Base-by-base conservation (phyloP, 345 rosid species). In the Capsella bursapastoris region DNA sequence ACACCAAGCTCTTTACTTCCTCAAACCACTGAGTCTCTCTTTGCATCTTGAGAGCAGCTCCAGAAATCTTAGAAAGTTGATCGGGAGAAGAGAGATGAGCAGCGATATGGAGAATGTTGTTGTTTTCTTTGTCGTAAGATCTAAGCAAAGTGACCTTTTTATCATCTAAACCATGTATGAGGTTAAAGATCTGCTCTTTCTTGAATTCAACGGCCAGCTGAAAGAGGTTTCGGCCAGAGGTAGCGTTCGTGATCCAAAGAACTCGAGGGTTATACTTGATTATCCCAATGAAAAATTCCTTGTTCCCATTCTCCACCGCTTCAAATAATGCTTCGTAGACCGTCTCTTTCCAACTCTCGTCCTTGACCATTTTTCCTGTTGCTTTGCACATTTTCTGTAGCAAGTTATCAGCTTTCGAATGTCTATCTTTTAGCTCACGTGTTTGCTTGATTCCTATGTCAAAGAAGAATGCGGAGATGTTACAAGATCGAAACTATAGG, bases 1-100 rank as follows among this genome's bases (percentile, higher is more conserved):
- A 18, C 2, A 73, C 56, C 32, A 73, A 29, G 3, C 56, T 73
- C 18, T 53, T 18, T 45, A 73, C 64, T 73, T 64, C 64, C 55
- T 16, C 3, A 52, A 6, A 63, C 77, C 77, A 72, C 4, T 38
- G 70, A 41, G 3, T 3, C 13, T 72, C 70, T 55, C 70, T 29
- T 53, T 72, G 77, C 44, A 72, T 52, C 56, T 64, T 52, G 13
- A 72, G 77, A 12, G 63, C 77, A 72, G 63, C 18, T 62, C 70
- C 77, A 0, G 70, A 4, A 15, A 72, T 3, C 38, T 18, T 62
- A 32, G 69, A 61, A 18, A 72, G 68, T 3, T 72, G 48, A 0
- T 16, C n/a, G 0, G 16, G 62, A 52, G 64, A 2, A 14, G 70
- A 40, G 4, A 72, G 56, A 8, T n/a, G 2, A 63, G 52, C 77